Percentiles rank a stretch among this genome's conserved stretches.
Evolutionary conservation across 2,329 filamentous ascomycete species (phyloP).

Genomic region (Aspergillus ochraceus): DNA sequence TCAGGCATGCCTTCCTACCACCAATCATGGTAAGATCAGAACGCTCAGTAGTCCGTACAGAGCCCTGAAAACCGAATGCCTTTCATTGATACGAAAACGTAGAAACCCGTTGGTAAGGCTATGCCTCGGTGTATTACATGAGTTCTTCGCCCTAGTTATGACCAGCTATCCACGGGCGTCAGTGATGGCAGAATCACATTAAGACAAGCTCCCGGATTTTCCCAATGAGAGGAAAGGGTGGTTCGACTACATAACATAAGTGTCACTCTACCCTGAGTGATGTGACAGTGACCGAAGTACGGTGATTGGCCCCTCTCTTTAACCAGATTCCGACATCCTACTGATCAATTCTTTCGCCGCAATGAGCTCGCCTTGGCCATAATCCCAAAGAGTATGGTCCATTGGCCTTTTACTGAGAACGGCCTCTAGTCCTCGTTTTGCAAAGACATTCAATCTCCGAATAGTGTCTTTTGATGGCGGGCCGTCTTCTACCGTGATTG

Average conservation of each 20-base stretch:
- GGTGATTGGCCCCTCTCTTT: background rate
- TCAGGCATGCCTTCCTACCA: no score
- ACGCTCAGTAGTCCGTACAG: no score
- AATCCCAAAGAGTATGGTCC: conserved; percentile 30
- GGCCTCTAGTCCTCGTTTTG: conserved; percentile 35
- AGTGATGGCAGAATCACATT: no score
- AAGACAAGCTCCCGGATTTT: no score
- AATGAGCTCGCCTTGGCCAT: conserved; percentile 40
- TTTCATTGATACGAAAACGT: no score
- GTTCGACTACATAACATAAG: background rate
- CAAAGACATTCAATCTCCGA: conserved; percentile 36
- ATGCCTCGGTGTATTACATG: no score
- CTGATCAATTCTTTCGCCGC: conserved; percentile 44
- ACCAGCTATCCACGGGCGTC: background rate
- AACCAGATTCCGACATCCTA: conserved; percentile 10
- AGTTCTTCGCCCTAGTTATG: background rate
- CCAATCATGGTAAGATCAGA: no score
- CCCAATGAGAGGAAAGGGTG: no score
- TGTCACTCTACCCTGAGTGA: background rate
- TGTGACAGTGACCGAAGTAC: background rate
- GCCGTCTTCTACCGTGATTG: conserved; percentile 8
- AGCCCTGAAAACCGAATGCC: no score
- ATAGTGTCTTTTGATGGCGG: conserved; percentile 26
- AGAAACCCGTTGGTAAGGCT: no score
- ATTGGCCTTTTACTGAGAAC: conserved; percentile 38